Evolutionary conservation across 305 asterid genomes (phyloP), one percentile per base, ranked within the genome.

Genomic region (Andrographis paniculata): DNA sequence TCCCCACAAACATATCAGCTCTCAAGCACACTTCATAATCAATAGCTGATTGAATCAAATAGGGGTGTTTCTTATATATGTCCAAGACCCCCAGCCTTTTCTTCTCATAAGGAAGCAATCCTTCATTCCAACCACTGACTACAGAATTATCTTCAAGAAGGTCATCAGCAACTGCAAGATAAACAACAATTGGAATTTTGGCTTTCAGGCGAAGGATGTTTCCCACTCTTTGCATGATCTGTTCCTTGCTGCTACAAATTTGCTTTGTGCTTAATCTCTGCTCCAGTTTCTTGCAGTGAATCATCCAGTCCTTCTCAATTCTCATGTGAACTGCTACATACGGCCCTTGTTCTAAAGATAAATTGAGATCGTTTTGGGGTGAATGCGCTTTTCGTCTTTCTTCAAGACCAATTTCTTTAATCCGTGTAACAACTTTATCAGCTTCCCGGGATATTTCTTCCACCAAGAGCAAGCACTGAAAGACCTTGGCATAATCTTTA

Each of bases 301-400:
- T 84, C 87, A 74, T 82, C 97, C 97, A 88, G 51, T 88, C 97
- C 53, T 72, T 88, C 58, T 84, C 97, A 13, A 88, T 79, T 67
- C 97, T 88, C 97, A 82, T 84, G 71, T 88, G 97, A 45, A 88
- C 95, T n/a, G 95, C 89, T 14, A 82, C 59, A 49, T 74, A 88
- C 1, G 87, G 80, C 55, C 54, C 66, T 1, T 43, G 58, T 37
- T 59, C 58, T 14, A 55, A 36, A 16, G 24, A 35, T 14, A 47
- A 17, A 19, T 45, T 43, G 19, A 36, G 3, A 7, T 20, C 49
- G 20, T 20, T 60, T 28, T 48, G 52, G 23, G 53, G 47, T 2
- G 40, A 40, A 9, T 53, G 53, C 22, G 13, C 39, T 53, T 59
- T 53, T 6, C 17, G 62, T 16, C 42, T 67, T 53, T 52, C 65